Base-by-base conservation (phyloP, 1,139 yeast genomes). In the Nakaseomyces nivariensis region DNA sequence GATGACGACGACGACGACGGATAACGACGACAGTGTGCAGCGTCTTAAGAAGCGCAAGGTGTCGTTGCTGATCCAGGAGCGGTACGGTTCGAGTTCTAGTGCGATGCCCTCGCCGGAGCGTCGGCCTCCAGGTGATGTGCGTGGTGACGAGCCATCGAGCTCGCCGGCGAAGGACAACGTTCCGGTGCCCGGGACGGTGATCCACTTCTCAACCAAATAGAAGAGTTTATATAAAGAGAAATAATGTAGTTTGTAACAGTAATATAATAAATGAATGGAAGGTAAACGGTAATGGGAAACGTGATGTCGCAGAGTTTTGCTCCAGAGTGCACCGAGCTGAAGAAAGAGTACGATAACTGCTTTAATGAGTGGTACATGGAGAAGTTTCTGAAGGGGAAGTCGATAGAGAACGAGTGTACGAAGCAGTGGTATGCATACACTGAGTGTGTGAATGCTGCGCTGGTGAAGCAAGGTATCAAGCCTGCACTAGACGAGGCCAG, bases 291-390 rank as follows among this genome's bases (percentile, higher is more conserved):
- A 7, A 84, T 85, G 92, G 92, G 92, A 51, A 83, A 82, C 69
- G 72, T 74, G 53, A 85, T 90, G 95, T 89, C 97, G 27, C 83
- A 66, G 10, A 88, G 96, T 54, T 86, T 92, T 74, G 97, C 97
- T 43, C 96, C 97, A 25, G 97, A 92, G 70, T 92, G 98, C 69
- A 88, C 95, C 25, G 85, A 82, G 40, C 78, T 85, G 55, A 92
- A 92, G 68, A 79, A 79, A 58, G 78, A 81, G 59, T 92, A 92
- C 64, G 97, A 92, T 64, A 85, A 83, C 62, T 92, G 98, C 67
- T 92, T 92, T 72, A 89, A 88, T 69, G 77, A 77, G 58, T 92
- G 97, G 97, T 92, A 92, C 67, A 82, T 94, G n/a, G 97, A 90
- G 60, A 71, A 70, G 54, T 69, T 71, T 49, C 53, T 68, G 58